Base-by-base conservation (phyloP, 225 moss, liverwort and hornwort species). In the Climacium dendroides region DNA sequence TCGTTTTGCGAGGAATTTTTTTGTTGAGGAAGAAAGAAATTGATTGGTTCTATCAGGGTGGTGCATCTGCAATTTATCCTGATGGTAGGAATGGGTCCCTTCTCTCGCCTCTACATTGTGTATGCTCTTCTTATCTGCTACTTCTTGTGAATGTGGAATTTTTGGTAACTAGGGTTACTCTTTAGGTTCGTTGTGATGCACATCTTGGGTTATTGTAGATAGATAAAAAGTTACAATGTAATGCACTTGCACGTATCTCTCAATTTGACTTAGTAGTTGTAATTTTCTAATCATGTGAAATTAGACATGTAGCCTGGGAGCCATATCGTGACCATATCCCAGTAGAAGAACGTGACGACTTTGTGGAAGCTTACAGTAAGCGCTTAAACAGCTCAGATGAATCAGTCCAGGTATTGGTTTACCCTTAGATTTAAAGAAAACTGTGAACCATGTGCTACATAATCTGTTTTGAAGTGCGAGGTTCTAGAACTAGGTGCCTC, bases 11-110 rank as follows among this genome's bases (percentile, higher is more conserved):
- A 62, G 98, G 98, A 79, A 96, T 99, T 65, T 99, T 99, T 83
- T 78, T 99, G 76, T 89, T 98, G 91, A 94, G 98, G 91, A 96
- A 96, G 87, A 98, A 97, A 75, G 97, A 99, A 83, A 94, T 99
- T 57, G 92, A 96, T 26, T 99, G 97, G 98, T 99, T 99, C 77
- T 99, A 99, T 85, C 96, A 95, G 81, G 78, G 81, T 72, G 98
- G 98, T 77, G 89, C 96, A 82, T 95, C 95, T 87, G 92, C 94
- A 80, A 95, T 99, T 78, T 99, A 71, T 78, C 96, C 97, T 88
- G 97, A 99, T 90, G 97, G 97, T 97, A 91, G 89, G 92, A 85
- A 87, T 79, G 55, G 63, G 15, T 50, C 85, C 77, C 85, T 74
- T 74, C 43, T 41, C 80, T 86, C 59, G 32, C 74, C 58, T 70